Conservation (phyloP, 73 alveolate species). For the Uronychia setigera region DNA sequence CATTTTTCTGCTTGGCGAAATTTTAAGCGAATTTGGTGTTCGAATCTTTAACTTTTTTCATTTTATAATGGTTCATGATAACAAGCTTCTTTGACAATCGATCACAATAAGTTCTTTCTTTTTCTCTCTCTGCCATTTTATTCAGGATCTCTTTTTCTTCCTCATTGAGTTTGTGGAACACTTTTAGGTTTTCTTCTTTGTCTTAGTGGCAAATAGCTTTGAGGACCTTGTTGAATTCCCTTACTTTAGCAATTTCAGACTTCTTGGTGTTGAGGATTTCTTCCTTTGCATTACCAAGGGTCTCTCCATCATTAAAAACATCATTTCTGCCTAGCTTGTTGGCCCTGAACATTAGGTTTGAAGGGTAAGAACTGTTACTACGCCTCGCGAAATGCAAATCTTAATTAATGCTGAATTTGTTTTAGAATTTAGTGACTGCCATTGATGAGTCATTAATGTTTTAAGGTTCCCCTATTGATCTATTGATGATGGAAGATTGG, state of each 20-base stretch:
- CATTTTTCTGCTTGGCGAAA: constrained; percentile 15
- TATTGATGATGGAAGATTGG: background rate
- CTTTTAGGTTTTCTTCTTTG: background rate
- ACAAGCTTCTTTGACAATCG: background rate
- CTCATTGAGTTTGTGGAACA: constrained; percentile 22
- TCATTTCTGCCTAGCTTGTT: background rate
- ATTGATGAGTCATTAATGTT: background rate
- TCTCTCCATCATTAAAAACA: background rate
- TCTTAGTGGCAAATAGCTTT: constrained; percentile 18
- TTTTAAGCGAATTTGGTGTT: constrained; percentile 14
- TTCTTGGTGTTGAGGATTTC: background rate
- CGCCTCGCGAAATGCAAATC: too few species aligned
- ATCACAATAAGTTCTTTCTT: constrained; percentile 18
- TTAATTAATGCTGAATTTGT: too few species aligned
- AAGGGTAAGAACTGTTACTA: too few species aligned
- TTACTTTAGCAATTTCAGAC: constrained; percentile 15
- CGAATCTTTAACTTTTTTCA: constrained; percentile 7
- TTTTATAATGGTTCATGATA: constrained; percentile 10
- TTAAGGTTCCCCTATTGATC: background rate
- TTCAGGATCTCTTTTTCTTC: constrained; percentile 20
- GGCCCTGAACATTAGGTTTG: too few species aligned
- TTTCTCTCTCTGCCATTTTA: constrained; percentile 4
- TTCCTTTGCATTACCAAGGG: background rate
- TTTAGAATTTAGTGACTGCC: too few species aligned
- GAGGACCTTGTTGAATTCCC: constrained; percentile 22